Evolutionary conservation across 371 early-diverging fungal genomes (phyloP), one percentile per base, ranked within the genome.

Genomic region (Paramicrosporidium saccamoebae): DNA sequence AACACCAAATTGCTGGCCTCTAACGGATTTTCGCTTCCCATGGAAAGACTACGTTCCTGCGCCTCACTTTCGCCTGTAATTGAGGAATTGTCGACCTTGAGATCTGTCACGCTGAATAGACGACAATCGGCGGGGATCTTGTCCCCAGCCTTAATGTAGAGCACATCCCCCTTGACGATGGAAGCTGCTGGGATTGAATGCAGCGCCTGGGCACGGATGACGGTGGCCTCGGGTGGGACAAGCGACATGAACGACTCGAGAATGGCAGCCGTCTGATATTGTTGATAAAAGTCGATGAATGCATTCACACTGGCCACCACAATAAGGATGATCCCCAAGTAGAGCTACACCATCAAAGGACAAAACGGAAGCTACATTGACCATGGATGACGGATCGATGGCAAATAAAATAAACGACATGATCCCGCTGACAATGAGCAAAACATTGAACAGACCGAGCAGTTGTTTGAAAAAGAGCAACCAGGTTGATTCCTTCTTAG

Each of bases 31-130:
- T 52, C 39, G 20, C 52, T 42, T 0, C 44, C 46, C 33, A 63
- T 67, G 10, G 21, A 27, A 0, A 43, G 27, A 2, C 20, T 33
- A 19, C 82, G 64, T 37, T 62, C 60, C 39, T 78, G 84, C 7
- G 86, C 79, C 20, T 82, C 88, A 0, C 77, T 51, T 41, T 88
- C 84, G 26, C 88, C 90, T 2, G 84, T 88, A 19, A 88, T 39
- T n/a, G 74, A 73, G 5, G 86, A 82, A 52, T 81, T 82, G 49
- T 90, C 86, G 17, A 86, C 79, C 41, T 86, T 77, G 29, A 86
- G 43, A 11, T 90, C 81, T 9, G 52, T 52, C 19, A 54, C 42
- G 21, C 50, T 30, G 30, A 66, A 65, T 12, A 90, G 24, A 23
- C 42, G 38, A 20, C 75, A 35, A 52, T 90, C 92, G 2, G 90